Evolutionary conservation across 306 rosid species (phyloP).

Genomic region (Prunus davidiana): DNA sequence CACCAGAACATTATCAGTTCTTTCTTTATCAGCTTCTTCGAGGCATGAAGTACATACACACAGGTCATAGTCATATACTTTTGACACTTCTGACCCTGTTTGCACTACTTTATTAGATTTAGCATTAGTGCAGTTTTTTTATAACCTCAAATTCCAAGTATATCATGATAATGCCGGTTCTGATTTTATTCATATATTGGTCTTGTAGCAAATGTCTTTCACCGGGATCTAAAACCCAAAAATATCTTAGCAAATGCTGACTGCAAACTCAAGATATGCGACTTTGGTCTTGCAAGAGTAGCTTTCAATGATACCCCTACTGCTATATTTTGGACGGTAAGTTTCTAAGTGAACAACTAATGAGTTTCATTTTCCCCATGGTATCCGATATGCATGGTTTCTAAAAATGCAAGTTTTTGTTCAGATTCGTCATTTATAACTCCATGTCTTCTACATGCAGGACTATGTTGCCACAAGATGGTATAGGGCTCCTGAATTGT

Average conservation of each 20-base stretch:
- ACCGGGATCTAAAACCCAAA: constrained; percentile 96
- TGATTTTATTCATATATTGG: constrained; percentile 35
- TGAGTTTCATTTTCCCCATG: background rate
- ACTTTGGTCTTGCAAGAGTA: constrained; percentile 99
- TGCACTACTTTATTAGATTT: constrained; percentile 14
- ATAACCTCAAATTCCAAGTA: background rate
- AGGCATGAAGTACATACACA: constrained; percentile 94
- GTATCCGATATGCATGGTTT: background rate
- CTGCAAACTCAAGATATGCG: constrained; percentile 98
- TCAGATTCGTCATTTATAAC: background rate
- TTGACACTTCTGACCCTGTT: constrained; percentile 9
- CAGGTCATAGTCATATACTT: constrained; percentile 56
- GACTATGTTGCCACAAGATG: constrained; percentile 99
- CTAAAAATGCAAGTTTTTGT: background rate
- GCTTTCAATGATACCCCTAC: constrained; percentile 98
- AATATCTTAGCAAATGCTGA: constrained; percentile 98
- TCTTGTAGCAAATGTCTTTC: constrained; percentile 92
- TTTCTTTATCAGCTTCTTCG: constrained; percentile 99
- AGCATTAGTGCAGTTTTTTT: background rate
- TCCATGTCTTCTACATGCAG: constrained; percentile 42
- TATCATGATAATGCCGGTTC: constrained; percentile 19
- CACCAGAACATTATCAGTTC: constrained; percentile 97
- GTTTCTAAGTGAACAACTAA: constrained; percentile 16
- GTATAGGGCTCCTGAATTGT: constrained; percentile 99
- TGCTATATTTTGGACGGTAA: constrained; percentile 98